A percentile compares a stretch with the other conserved stretches of the same genome.
Conservation (phyloP, 2,329 filamentous ascomycete species). For the Stachybotrys chartarum region DNA sequence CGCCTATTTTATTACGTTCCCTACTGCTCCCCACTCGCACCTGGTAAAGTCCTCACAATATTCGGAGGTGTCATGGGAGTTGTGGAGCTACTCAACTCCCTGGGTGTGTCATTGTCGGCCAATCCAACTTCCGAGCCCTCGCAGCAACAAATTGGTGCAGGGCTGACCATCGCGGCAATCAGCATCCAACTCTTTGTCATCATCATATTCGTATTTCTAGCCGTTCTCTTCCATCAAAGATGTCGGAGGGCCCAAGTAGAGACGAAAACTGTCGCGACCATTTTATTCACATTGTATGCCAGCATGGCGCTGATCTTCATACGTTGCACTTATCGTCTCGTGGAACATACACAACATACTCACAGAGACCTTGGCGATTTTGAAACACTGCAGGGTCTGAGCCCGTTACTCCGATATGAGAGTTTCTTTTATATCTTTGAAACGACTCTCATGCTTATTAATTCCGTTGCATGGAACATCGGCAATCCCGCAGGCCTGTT, state of each 20-base stretch:
- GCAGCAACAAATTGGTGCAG: conserved; percentile 25
- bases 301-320: conserved; percentile 38
- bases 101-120: conserved; percentile 32
- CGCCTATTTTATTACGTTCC: conserved; percentile 57
- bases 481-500: conserved; percentile 42
- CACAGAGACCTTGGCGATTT: conserved; percentile 5
- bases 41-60: conserved; percentile 33
- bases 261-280: background rate
- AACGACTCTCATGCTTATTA: conserved; percentile 40
- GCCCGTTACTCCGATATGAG: conserved; percentile 41
- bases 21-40: conserved; percentile 46
- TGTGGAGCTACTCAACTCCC: conserved; percentile 38
- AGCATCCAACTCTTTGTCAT: conserved; percentile 41
- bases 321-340: conserved; percentile 47
- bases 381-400: conserved; percentile 15
- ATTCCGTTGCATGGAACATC: conserved; percentile 39
- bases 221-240: conserved; percentile 35
- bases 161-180: conserved; percentile 33
- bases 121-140: conserved; percentile 23
- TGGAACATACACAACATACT: conserved; percentile 30
- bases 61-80: conserved; percentile 38
- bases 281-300: conserved; percentile 31
- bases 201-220: conserved; percentile 33
- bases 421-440: conserved; percentile 52
- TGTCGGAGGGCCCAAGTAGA: conserved; percentile 10